phyloP scores from a whole-genome alignment of 2,329 filamentous ascomycete genomes.

The Remersonia thermophila region DNA sequence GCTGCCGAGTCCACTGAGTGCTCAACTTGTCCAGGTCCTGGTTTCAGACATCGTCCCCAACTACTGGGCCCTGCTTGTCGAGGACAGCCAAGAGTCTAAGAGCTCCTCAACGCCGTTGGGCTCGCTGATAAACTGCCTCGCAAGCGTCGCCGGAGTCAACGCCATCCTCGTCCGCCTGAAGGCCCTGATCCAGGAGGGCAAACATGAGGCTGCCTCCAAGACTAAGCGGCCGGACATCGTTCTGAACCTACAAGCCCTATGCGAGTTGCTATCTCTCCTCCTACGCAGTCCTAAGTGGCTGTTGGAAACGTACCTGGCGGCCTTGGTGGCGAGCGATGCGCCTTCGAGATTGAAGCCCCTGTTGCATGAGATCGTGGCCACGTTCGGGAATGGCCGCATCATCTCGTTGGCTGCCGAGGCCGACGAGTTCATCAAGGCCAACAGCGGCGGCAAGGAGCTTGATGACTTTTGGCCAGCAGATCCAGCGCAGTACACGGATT shows the following conservation, averaged over 20 bases:
- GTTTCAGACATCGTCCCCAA: conserved; percentile 65
- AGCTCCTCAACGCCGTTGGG: conserved; percentile 26
- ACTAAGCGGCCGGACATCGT: conserved; percentile 29
- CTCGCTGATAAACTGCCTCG: conserved; percentile 51
- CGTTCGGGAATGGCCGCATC: conserved; percentile 38
- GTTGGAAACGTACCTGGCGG: conserved; percentile 26
- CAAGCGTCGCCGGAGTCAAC: conserved; percentile 65
- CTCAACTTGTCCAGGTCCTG: conserved; percentile 64
- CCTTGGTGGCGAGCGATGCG: conserved; percentile 10
- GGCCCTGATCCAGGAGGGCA: conserved; percentile 42
- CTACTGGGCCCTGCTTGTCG: conserved; percentile 60
- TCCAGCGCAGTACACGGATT: conserved; percentile 52
- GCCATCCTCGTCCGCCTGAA: conserved; percentile 61
- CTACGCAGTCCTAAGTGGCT: conserved; percentile 28
- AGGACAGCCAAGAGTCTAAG: conserved; percentile 24
- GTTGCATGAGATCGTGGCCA: conserved; percentile 31
- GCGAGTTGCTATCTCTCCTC: conserved; percentile 32
- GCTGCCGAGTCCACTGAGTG: conserved; percentile 51
- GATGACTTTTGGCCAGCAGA: conserved; percentile 47
- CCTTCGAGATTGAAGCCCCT: conserved; percentile 23
- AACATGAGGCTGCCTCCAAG: conserved; percentile 22
- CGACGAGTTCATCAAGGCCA: conserved; percentile 33
- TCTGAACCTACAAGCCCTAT: conserved; percentile 31
- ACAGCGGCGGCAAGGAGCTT: conserved; percentile 17
- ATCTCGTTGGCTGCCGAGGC: conserved; percentile 44